Evolutionary conservation across 2,329 filamentous ascomycete genomes (phyloP).

Genomic region (Microcyclosporella mali): DNA sequence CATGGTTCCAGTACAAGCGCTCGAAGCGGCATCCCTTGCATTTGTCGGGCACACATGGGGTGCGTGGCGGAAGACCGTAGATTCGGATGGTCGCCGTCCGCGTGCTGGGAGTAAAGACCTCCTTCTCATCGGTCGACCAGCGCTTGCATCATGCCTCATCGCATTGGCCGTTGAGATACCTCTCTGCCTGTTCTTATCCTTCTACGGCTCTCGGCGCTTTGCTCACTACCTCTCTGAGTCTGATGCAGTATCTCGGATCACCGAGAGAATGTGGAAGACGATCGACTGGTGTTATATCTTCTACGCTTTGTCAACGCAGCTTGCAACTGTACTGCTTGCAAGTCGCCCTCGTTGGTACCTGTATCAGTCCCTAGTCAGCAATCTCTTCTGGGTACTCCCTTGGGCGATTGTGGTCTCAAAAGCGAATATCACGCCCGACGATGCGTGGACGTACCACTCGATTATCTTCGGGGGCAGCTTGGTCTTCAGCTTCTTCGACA

Average conservation of each 20-base stretch:
- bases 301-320: constrained; percentile 59
- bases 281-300: constrained; percentile 60
- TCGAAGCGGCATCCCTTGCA: constrained; percentile 59
- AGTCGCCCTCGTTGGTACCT: constrained; percentile 63
- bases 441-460: constrained; percentile 63
- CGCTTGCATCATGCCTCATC: constrained; percentile 47
- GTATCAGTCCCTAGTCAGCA: constrained; percentile 60
- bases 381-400: constrained; percentile 61
- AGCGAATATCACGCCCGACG: constrained; percentile 41
- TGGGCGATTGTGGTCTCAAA: constrained; percentile 61
- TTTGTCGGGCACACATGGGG: constrained; percentile 66
- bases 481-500: constrained; percentile 58
- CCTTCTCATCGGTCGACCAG: constrained; percentile 44
- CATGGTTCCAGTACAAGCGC: constrained; percentile 64
- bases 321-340: constrained; percentile 59
- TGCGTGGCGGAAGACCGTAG: constrained; percentile 37
- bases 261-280: constrained; percentile 58
- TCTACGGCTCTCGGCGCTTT: constrained; percentile 53
- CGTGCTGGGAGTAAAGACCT: constrained; percentile 15
- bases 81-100: constrained; percentile 19
- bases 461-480: constrained; percentile 63
- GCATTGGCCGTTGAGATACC: constrained; percentile 56
- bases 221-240: constrained; percentile 57
- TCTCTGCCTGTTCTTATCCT: constrained; percentile 56
- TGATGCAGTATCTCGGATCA: constrained; percentile 53